phyloP scores from a whole-genome alignment of 495 filamentous ascomycete species.

The Friedmanniomyces simplex region DNA sequence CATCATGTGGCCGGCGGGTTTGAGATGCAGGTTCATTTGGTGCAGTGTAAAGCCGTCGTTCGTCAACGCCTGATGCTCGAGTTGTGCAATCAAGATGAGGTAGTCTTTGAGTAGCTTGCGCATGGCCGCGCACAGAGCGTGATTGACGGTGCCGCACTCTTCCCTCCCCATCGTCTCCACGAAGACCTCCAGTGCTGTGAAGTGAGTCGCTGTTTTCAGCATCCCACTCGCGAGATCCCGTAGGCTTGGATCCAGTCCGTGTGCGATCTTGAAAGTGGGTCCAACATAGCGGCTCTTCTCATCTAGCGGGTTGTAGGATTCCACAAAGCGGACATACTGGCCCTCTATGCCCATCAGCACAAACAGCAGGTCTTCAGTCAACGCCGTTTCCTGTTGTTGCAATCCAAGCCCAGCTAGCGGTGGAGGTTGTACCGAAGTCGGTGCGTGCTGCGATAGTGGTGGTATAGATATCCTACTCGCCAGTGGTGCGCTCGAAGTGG shows the following conservation, averaged over 20 bases:
- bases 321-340: slow-evolving; percentile 81
- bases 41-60: slow-evolving; percentile 83
- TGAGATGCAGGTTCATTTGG: slow-evolving; percentile 79
- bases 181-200: slow-evolving; percentile 80
- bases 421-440: slow-evolving; percentile 58
- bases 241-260: slow-evolving; percentile 81
- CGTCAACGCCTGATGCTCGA: slow-evolving; percentile 83
- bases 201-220: slow-evolving; percentile 92
- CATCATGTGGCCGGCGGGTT: slow-evolving; percentile 82
- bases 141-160: slow-evolving; percentile 91
- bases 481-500: slow-evolving; percentile 71
- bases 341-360: slow-evolving; percentile 99
- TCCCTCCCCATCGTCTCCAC: slow-evolving; percentile 87
- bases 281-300: slow-evolving; percentile 82
- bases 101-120: slow-evolving; percentile 88
- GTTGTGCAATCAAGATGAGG: slow-evolving; percentile 78
- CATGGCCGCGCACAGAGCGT: slow-evolving; percentile 87
- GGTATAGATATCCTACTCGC: slow-evolving; percentile 78
- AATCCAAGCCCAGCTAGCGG: slow-evolving; percentile 62
- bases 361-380: slow-evolving; percentile 84
- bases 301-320: slow-evolving; percentile 65
- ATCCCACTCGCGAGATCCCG: slow-evolving; percentile 78
- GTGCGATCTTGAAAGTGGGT: slow-evolving; percentile 64
- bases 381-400: slow-evolving; percentile 71
- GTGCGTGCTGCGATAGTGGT: slow-evolving; percentile 62